Base-by-base conservation (phyloP, 2,329 filamentous ascomycete species). In the Scleromitrula shiraiana region DNA sequence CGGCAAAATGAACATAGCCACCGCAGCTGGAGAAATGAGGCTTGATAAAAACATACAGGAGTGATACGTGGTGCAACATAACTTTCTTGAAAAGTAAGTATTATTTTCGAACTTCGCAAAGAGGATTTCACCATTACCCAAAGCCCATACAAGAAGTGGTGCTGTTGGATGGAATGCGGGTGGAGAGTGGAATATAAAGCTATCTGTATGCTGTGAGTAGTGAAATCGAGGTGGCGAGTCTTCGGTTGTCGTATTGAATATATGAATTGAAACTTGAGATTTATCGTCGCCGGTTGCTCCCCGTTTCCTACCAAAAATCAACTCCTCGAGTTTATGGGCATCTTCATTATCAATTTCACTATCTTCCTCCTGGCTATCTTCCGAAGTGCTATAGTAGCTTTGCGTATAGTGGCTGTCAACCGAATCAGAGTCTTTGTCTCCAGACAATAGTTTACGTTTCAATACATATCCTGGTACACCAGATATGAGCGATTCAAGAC, bases 21-120 rank as follows among this genome's bases (percentile, higher is more conserved):
- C 43, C 43, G 23, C 43, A 46, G 7, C 33, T n/a, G 8, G 33
- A 46, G 12, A 32, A 46, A 5, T 12, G 32, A 1, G 30, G 17
- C 12, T 46, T 39, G 24, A 46, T 19, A 2, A 46, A 46, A 5
- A 46, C 38, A 5, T 46, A 14, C 43, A 46, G 24, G 35, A 37
- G 24, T n/a, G 15, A 24, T 30, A 39, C 19, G 33, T 38, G 6
- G 33, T 38, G 10, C 43, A 46, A 2, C 33, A 38, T 3, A 46
- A 33, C 23, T 46, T 12, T 38, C 43, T n/a, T 3, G 35, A 33
- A 2, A 47, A 41, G 14, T 47, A 47, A 3, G 26, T 47, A 29
- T 47, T 41, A 15, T 9, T 23, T 24, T 15, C 29, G n/a, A 32
- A 35, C 14, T 47, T 27, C 12, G 36, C 37, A 15, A 47, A 47